A percentile compares a stretch with the other conserved stretches of the same genome.
phyloP scores from a whole-genome alignment of 352 stramenopile species.

The Globisporangium apiculatum region DNA sequence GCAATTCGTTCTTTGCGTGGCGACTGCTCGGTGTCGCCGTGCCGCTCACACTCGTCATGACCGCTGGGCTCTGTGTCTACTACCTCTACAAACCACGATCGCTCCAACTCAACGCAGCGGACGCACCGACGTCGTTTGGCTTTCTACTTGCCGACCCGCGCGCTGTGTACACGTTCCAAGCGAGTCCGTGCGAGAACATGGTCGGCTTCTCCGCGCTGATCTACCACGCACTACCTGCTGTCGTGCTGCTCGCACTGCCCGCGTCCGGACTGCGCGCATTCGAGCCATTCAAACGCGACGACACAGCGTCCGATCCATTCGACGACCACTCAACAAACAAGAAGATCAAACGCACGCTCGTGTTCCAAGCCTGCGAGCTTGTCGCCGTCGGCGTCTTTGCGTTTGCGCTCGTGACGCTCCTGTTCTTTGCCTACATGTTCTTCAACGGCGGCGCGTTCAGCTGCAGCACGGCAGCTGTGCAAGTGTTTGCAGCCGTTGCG shows the following conservation, averaged over 20 bases:
- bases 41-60: conserved; percentile 31
- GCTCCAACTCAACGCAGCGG: conserved; percentile 32
- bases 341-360: conserved; percentile 68
- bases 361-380: conserved; percentile 69
- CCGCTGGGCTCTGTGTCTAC: conserved; percentile 50
- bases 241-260: conserved; percentile 55
- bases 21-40: conserved; percentile 43
- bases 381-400: conserved; percentile 46
- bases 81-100: conserved; percentile 51
- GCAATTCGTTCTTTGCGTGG: conserved; percentile 79
- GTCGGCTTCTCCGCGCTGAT: conserved; percentile 71
- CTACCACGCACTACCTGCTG: conserved; percentile 51
- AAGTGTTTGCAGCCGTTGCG: conserved; percentile 44
- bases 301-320: conserved; percentile 23
- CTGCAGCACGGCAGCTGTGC: conserved; percentile 38
- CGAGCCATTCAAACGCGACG: conserved; percentile 65
- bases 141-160: conserved; percentile 42
- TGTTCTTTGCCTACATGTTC: conserved; percentile 81
- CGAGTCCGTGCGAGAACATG: conserved; percentile 67
- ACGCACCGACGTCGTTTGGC: conserved; percentile 22
- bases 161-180: conserved; percentile 61
- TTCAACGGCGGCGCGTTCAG: conserved; percentile 67
- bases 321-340: conserved; percentile 24
- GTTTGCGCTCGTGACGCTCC: conserved; percentile 43
- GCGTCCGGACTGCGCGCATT: conserved; percentile 50